Evolutionary conservation across 2,329 filamentous ascomycete species (phyloP).

Genomic region (Aspergillus neotritici): DNA sequence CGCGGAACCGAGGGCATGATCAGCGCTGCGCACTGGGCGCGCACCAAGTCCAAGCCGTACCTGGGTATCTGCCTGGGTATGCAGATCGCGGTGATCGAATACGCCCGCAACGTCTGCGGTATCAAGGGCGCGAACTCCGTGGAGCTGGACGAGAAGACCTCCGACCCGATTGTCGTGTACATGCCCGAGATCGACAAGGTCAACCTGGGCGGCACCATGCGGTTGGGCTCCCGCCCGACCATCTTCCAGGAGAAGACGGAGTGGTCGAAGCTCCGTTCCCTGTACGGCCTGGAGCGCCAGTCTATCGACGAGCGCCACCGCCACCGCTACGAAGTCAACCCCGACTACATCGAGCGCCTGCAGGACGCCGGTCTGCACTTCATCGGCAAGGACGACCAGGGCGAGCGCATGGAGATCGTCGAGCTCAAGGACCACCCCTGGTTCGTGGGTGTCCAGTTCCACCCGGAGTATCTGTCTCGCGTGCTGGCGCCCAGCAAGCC

Average conservation of each 20-base stretch:
- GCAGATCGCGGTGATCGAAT: constrained; percentile 90
- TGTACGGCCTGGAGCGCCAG: constrained; percentile 58
- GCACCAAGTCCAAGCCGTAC: constrained; percentile 73
- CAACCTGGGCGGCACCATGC: constrained; percentile 82
- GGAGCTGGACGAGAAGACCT: constrained; percentile 52
- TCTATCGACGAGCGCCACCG: constrained; percentile 68
- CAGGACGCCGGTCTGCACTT: constrained; percentile 66
- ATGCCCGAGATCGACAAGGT: constrained; percentile 82
- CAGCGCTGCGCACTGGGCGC: constrained; percentile 75
- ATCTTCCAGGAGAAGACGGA: constrained; percentile 70
- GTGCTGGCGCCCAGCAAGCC: constrained; percentile 69
- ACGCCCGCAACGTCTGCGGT: constrained; percentile 68
- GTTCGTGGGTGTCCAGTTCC: constrained; percentile 82
- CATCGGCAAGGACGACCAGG: constrained; percentile 72
- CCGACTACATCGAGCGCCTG: constrained; percentile 63
- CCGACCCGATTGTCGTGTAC: constrained; percentile 71
- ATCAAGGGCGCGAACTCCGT: constrained; percentile 53
- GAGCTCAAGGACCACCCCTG: constrained; percentile 79
- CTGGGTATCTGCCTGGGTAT: constrained; percentile 88
- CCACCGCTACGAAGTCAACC: constrained; percentile 89
- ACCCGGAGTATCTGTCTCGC: constrained; percentile 76
- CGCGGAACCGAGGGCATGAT: constrained; percentile 90
- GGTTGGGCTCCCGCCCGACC: constrained; percentile 68
- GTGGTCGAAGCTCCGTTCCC: constrained; percentile 69
- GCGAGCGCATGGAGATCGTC: constrained; percentile 74